These are phyloP conservation scores for Drosera spatulata DNA, from an alignment of 179 eudicot species.

Conservation along the genomic window DNA sequence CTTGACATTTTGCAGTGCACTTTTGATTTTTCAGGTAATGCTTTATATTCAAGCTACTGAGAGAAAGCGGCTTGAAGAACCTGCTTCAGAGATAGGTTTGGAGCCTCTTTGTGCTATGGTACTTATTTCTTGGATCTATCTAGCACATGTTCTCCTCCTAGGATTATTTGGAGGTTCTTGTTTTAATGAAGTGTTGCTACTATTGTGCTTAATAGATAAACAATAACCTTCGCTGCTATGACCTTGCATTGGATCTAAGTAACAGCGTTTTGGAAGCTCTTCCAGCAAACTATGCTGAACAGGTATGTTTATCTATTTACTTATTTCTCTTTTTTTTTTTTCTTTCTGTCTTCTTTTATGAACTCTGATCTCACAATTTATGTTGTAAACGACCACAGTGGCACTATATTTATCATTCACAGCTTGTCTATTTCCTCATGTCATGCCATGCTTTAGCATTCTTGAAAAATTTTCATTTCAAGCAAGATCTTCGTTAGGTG, in stretches of 20 bases:
- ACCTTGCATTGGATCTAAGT: constrained; percentile 95
- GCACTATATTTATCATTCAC: too few species aligned
- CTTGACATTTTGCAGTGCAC: not conserved
- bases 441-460: too few species aligned
- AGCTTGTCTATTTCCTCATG: too few species aligned
- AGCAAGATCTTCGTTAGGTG: too few species aligned
- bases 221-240: constrained; percentile 94
- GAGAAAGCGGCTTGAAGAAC: constrained; percentile 87
- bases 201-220: constrained; percentile 46
- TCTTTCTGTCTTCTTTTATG: not conserved
- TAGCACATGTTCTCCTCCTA: constrained; percentile 4
- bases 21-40: constrained; percentile 57
- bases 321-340: not conserved
- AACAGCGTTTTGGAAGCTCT: constrained; percentile 90
- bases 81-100: constrained; percentile 94
- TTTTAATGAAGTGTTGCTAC: constrained; percentile 7
- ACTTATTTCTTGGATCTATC: constrained; percentile 14
- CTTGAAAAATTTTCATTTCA: too few species aligned
- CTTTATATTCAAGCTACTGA: constrained; percentile 97
- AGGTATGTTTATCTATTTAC: constrained; percentile 23
- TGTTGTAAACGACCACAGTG: too few species aligned
- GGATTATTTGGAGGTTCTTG: not conserved
- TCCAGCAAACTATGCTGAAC: constrained; percentile 86
- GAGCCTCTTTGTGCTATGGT: constrained; percentile 97
- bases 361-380: too few species aligned